These are phyloP conservation scores for Yamadazyma nakazawae DNA, from an alignment of 805 yeast genomes.

Conservation along the genomic window DNA sequence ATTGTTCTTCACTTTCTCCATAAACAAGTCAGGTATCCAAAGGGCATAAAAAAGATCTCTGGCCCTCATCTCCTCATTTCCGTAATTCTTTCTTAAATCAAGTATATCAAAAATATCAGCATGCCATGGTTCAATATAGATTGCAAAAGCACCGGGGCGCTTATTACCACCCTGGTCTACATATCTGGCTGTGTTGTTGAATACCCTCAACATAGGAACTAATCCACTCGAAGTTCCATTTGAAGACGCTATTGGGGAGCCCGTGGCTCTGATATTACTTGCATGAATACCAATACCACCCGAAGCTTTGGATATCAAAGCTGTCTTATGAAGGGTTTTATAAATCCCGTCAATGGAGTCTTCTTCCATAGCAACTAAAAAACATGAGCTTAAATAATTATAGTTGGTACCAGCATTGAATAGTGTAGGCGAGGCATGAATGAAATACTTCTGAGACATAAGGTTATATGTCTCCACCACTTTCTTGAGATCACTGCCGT, in stretches of 20 bases:
- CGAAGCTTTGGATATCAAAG: slow-evolving; percentile 88
- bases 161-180: slow-evolving; percentile 99
- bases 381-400: slow-evolving; percentile 88
- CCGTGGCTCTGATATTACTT: slow-evolving; percentile 81
- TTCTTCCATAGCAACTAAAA: slow-evolving; percentile 84
- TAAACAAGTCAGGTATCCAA: slow-evolving; percentile 94
- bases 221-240: slow-evolving; percentile 91
- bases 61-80: slow-evolving; percentile 90
- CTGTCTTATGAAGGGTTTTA: slow-evolving; percentile 82
- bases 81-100: slow-evolving; percentile 88
- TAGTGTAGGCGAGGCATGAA: slow-evolving; percentile 93
- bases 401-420: slow-evolving; percentile 89
- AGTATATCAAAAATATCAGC: slow-evolving; percentile 83
- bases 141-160: slow-evolving; percentile 95
- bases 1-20: slow-evolving; percentile 80
- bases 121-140: slow-evolving; percentile 97
- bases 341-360: slow-evolving; percentile 96
- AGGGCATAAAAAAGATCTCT: slow-evolving; percentile 90
- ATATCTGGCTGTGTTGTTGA: slow-evolving; percentile 92
- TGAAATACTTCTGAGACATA: slow-evolving; percentile 84
- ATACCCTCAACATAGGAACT: slow-evolving; percentile 94
- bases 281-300: slow-evolving; percentile 95
- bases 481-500: slow-evolving; percentile 56
- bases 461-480: slow-evolving; percentile 80
- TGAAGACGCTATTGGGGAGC: slow-evolving; percentile 86